Percentiles rank a stretch among this genome's conserved stretches.
phyloP scores from a whole-genome alignment of 305 asterid genomes.

The Fraxinus angustifolia region DNA sequence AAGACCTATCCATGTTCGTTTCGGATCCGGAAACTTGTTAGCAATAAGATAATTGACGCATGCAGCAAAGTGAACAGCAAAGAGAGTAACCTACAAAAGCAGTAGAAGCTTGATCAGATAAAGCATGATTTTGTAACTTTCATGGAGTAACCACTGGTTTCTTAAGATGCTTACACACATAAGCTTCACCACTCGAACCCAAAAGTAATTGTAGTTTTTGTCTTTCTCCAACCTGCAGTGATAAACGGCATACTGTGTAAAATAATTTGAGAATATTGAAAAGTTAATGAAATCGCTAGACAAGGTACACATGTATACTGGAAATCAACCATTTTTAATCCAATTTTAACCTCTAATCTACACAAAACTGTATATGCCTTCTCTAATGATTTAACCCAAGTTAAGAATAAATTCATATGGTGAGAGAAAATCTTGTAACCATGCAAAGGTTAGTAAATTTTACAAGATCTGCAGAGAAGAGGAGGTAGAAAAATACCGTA shows the following conservation, averaged over 20 bases:
- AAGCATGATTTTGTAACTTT: neutral
- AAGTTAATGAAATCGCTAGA: neutral
- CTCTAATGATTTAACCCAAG: neutral
- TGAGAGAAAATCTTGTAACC: neutral
- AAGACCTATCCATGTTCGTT: slow-evolving; percentile 52
- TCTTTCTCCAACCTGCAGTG: slow-evolving; percentile 67
- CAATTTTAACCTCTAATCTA: neutral
- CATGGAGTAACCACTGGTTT: slow-evolving; percentile 1
- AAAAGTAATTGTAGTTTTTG: slow-evolving; percentile 52
- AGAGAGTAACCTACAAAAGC: slow-evolving; percentile 60
- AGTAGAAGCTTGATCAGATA: slow-evolving; percentile 19
- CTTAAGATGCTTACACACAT: slow-evolving; percentile 44
- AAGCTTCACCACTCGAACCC: slow-evolving; percentile 60
- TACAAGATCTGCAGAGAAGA: neutral
- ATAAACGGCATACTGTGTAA: slow-evolving; percentile 1
- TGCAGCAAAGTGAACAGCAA: slow-evolving; percentile 62
- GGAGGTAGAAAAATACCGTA: neutral
- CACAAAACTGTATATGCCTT: neutral
- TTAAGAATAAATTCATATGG: neutral
- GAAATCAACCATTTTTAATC: neutral
- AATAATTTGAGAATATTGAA: neutral
- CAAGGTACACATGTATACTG: neutral
- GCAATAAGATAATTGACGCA: slow-evolving; percentile 64
- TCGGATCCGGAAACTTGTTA: slow-evolving; percentile 39
- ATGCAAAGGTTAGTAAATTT: neutral